Conservation (phyloP, 352 stramenopile species). For the Thalassiosira exigua region DNA sequence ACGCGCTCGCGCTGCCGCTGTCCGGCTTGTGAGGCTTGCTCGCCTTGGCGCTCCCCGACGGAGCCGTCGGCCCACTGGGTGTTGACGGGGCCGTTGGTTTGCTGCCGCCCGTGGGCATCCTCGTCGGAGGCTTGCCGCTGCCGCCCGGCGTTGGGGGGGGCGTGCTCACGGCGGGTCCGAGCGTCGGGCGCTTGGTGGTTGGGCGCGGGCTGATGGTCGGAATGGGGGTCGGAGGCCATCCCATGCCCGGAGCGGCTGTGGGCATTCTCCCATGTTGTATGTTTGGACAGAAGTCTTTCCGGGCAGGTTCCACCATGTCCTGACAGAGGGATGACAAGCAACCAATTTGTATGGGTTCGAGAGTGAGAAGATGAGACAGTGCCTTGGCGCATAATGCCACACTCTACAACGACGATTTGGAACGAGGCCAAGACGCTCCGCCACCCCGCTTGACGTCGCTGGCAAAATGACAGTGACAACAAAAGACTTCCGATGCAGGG, state of each 20-base stretch:
- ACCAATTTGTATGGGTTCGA: too few relatives aligned
- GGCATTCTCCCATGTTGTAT: too few relatives aligned
- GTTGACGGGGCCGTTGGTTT: neutral
- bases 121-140: neutral
- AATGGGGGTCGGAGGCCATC: neutral
- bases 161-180: neutral
- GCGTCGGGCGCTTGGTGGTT: neutral
- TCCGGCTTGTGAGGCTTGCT: conserved; percentile 30
- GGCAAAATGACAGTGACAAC: too few relatives aligned
- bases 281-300: conserved; percentile 48
- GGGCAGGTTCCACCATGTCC: conserved; percentile 29
- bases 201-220: neutral
- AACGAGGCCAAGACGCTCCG: too few relatives aligned
- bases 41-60: neutral
- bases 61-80: neutral
- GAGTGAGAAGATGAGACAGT: too few relatives aligned
- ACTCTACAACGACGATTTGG: too few relatives aligned
- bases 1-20: neutral
- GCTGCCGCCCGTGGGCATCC: neutral
- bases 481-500: too few relatives aligned
- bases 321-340: neutral
- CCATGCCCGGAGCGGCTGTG: neutral
- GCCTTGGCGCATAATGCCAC: too few relatives aligned
- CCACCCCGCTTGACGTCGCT: too few relatives aligned
- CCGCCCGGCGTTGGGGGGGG: too few relatives aligned